A percentile compares a stretch with the other conserved stretches of the same genome.
Conservation (phyloP, 495 filamentous ascomycete species). For the Pyrenula aspistea region DNA sequence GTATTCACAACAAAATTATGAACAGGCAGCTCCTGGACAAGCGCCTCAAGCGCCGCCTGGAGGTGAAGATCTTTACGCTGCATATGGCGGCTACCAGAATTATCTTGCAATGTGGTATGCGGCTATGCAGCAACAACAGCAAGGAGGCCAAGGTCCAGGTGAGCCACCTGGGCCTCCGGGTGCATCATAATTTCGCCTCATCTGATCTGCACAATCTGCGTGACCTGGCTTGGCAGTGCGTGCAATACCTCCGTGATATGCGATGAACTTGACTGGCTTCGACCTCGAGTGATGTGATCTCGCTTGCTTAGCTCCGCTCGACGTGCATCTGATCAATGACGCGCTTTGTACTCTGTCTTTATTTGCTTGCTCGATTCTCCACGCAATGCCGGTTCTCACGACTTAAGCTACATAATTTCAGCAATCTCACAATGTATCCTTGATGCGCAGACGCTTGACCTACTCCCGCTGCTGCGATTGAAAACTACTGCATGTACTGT, state of each 20-base stretch:
- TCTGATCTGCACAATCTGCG: background rate
- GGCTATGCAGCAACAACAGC: constrained; percentile 34
- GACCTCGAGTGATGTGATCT: background rate
- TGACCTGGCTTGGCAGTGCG: background rate
- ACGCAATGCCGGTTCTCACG: too few relatives aligned
- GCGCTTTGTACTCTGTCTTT: too few relatives aligned
- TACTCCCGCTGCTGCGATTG: too few relatives aligned
- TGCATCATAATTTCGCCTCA: background rate
- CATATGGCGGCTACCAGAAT: constrained; percentile 52
- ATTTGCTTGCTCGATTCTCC: too few relatives aligned
- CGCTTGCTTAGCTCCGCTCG: background rate
- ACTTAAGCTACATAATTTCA: too few relatives aligned
- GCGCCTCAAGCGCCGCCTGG: constrained; percentile 14
- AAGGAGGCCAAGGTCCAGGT: constrained; percentile 6
- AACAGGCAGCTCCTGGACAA: constrained; percentile 19
- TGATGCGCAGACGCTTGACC: too few relatives aligned
- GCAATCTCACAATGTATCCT: too few relatives aligned
- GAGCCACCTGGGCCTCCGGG: constrained; percentile 1
- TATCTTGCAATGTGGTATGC: constrained; percentile 56
- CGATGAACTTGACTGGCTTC: background rate
- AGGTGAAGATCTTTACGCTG: constrained; percentile 45
- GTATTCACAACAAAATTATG: constrained; percentile 24
- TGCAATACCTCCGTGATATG: background rate
- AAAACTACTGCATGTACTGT: too few relatives aligned
- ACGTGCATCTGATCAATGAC: background rate